A percentile compares a stretch with the other conserved stretches of the same genome.
phyloP scores from a whole-genome alignment of 768 basidiomycete genomes.

The Cantharellus cinnabarinus region DNA sequence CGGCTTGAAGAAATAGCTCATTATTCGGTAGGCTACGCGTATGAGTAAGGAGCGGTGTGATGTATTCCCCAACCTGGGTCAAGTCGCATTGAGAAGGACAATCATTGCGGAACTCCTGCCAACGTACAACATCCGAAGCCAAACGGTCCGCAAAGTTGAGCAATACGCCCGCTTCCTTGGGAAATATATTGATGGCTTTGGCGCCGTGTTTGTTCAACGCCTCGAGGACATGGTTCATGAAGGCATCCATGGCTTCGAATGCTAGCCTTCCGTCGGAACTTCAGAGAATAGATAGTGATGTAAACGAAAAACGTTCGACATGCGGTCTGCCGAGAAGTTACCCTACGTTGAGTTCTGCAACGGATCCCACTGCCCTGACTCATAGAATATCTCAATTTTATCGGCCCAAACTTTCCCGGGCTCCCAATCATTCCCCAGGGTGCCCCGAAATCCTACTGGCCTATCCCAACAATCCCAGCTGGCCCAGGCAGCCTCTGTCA shows the following conservation, averaged over 20 bases:
- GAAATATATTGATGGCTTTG: conserved; percentile 72
- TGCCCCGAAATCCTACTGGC: too few relatives aligned
- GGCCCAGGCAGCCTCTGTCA: conserved; percentile 64
- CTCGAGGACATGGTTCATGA: conserved; percentile 48
- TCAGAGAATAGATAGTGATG: too few relatives aligned
- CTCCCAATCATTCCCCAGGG: conserved; percentile 44
- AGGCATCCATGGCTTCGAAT: conserved; percentile 86
- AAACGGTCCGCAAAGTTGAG: conserved; percentile 68
- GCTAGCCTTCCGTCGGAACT: conserved; percentile 43
- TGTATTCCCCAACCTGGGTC: conserved; percentile 69
- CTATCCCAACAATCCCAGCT: conserved; percentile 69
- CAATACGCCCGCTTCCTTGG: conserved; percentile 54
- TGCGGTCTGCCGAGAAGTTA: not conserved
- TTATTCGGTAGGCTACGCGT: conserved; percentile 49
- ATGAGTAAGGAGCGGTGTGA: conserved; percentile 50
- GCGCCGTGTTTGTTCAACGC: conserved; percentile 57
- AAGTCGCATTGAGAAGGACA: not conserved
- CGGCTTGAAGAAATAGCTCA: conserved; percentile 57
- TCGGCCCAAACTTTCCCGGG: conserved; percentile 92
- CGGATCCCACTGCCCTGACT: conserved; percentile 58
- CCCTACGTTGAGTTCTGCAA: conserved; percentile 63
- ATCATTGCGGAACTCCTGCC: conserved; percentile 13
- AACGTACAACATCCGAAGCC: conserved; percentile 68
- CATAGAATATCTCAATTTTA: conserved; percentile 86
- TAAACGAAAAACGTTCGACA: not conserved